Percentiles rank a stretch among this genome's conserved stretches.
These are phyloP conservation scores for Rubia peregrina DNA, from an alignment of 305 asterid genomes.

Conservation along the genomic window DNA sequence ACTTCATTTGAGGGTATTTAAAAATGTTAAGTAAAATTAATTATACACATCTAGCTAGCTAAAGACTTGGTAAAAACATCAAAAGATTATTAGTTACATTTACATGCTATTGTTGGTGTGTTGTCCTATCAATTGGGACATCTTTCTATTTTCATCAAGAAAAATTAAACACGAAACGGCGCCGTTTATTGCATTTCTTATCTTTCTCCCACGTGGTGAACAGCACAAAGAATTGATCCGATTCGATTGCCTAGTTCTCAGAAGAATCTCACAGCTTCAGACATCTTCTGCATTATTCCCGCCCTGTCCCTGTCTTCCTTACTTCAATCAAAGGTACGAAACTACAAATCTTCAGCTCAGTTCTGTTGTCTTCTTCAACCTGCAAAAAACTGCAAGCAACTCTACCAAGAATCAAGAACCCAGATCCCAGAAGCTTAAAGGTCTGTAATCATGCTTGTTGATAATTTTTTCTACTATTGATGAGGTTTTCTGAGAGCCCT, in stretches of 20 bases:
- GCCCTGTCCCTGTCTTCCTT: background rate
- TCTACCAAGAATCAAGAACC: background rate
- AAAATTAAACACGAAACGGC: background rate
- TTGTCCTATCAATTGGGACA: too few species aligned
- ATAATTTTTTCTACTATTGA: background rate
- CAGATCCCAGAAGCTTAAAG: background rate
- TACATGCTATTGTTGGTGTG: too few species aligned
- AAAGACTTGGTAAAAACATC: too few species aligned
- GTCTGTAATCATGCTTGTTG: background rate
- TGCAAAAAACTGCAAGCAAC: background rate
- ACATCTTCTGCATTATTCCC: conserved; percentile 1
- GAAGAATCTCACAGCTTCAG: background rate
- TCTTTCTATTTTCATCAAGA: background rate
- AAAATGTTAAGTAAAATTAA: too few species aligned
- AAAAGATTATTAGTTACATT: too few species aligned
- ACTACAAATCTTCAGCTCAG: background rate
- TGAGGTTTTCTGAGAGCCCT: background rate
- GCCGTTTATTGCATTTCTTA: background rate
- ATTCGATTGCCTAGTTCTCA: background rate
- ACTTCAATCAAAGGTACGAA: too few species aligned
- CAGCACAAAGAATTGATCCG: background rate
- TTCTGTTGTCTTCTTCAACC: background rate
- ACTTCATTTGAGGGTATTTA: too few species aligned
- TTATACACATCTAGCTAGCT: too few species aligned
- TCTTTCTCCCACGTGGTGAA: background rate